Conservation (phyloP, 495 filamentous ascomycete genomes). For the Aspergillus diversus region DNA sequence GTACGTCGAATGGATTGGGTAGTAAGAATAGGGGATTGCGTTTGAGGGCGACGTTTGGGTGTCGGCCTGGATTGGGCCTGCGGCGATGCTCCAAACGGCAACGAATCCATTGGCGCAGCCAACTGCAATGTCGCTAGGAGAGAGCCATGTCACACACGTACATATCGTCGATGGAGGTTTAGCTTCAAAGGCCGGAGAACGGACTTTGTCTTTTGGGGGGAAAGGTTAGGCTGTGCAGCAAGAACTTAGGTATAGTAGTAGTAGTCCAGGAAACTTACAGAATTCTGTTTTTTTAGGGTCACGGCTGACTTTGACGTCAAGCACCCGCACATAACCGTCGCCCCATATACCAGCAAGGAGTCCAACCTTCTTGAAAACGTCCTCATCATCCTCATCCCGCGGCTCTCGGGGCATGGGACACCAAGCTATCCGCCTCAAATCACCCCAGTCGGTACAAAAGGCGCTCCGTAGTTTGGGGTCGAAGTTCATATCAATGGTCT, state of each 20-base stretch:
- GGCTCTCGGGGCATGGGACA: conserved; percentile 55
- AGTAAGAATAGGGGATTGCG: conserved; percentile 56
- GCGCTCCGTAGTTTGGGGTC: conserved; percentile 50
- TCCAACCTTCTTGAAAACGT: conserved; percentile 48
- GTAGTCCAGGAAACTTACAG: conserved; percentile 30
- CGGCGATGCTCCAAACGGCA: conserved; percentile 58
- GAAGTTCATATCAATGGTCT: conserved; percentile 42
- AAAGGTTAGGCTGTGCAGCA: conserved; percentile 3
- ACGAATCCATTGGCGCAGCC: conserved; percentile 66
- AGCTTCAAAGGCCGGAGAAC: conserved; percentile 57
- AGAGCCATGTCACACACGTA: conserved; percentile 66
- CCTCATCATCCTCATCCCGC: conserved; percentile 39
- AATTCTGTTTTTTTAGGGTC: conserved; percentile 39
- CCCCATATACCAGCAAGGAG: conserved; percentile 64
- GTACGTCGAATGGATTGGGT: conserved; percentile 62
- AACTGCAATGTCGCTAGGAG: conserved; percentile 60
- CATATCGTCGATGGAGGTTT: conserved; percentile 54
- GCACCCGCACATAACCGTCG: conserved; percentile 63
- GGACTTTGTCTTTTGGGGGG: conserved; percentile 46
- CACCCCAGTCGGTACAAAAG: conserved; percentile 67
- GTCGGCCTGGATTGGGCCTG: conserved; percentile 17
- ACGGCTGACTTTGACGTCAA: conserved; percentile 53
- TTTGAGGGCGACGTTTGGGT: conserved; percentile 21
- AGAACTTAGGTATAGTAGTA: background rate
- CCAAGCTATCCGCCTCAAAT: conserved; percentile 62